A percentile compares a stretch with the other conserved stretches of the same genome.
These are phyloP conservation scores for Amaranthus hypochondriacus DNA, from an alignment of 148 eudicot species.

Conservation along the genomic window DNA sequence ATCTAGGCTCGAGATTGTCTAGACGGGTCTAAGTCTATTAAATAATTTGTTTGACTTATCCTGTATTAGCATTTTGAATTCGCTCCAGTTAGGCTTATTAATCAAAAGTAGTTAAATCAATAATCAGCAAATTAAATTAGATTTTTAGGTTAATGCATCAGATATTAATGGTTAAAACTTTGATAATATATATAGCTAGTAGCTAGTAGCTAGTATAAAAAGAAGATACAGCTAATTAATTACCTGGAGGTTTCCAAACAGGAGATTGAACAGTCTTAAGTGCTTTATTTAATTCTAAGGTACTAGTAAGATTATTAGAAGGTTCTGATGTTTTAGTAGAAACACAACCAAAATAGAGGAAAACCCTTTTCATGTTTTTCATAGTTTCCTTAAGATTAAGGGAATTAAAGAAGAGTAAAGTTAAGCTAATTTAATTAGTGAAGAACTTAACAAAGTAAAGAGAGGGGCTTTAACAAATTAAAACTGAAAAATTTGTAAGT, in stretches of 20 bases:
- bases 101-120: neutral
- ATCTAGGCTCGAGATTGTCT: too few relatives aligned
- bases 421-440: neutral
- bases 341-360: conserved; percentile 30
- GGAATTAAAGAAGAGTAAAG: neutral
- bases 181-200: too few relatives aligned
- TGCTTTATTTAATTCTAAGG: conserved; percentile 17
- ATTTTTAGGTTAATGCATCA: neutral
- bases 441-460: neutral
- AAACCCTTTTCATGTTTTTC: conserved; percentile 25
- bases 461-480: neutral
- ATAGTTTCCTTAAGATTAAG: neutral
- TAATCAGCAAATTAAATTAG: neutral
- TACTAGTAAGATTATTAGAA: neutral
- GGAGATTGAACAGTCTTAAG: conserved; percentile 20
- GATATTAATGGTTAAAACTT: neutral
- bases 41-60: too few relatives aligned
- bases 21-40: too few relatives aligned
- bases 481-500: conserved; percentile 16
- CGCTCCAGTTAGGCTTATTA: neutral
- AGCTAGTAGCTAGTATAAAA: too few relatives aligned
- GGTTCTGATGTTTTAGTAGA: conserved; percentile 14
- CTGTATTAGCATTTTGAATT: neutral
- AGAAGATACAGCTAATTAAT: neutral
- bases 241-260: conserved; percentile 23